A percentile compares a stretch with the other conserved stretches of the same genome.
phyloP scores from a whole-genome alignment of 768 basidiomycete genomes.

The Lactifluus pinguis region DNA sequence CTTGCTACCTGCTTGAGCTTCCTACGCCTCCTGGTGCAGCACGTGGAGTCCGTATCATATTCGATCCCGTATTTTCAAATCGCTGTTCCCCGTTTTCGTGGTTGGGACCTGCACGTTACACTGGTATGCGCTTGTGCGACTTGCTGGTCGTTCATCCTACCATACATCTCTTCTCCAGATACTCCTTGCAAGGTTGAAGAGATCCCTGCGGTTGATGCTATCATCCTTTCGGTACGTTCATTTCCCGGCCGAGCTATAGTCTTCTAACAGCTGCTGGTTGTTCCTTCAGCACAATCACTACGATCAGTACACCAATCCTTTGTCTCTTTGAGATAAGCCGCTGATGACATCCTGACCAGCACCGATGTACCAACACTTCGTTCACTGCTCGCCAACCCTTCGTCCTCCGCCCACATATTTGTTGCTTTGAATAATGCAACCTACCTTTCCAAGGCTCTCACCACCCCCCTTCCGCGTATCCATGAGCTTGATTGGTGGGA shows the following conservation, averaged over 20 bases:
- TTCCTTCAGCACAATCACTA: slow-evolving; percentile 30
- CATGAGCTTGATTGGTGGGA: slow-evolving; percentile 49
- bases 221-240: slow-evolving; percentile 37
- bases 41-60: slow-evolving; percentile 31
- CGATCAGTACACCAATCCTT: slow-evolving; percentile 25
- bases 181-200: slow-evolving; percentile 33
- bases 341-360: slow-evolving; percentile 12
- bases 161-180: slow-evolving; percentile 15
- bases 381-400: slow-evolving; percentile 21
- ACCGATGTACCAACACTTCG: slow-evolving; percentile 30
- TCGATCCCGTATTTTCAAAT: slow-evolving; percentile 31
- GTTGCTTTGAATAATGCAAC: slow-evolving; percentile 36
- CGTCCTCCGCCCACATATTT: slow-evolving; percentile 33
- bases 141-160: neutral
- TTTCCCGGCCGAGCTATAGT: neutral
- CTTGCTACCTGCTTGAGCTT: slow-evolving; percentile 33
- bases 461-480: slow-evolving; percentile 27
- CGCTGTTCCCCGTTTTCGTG: slow-evolving; percentile 29
- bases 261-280: neutral
- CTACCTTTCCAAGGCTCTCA: slow-evolving; percentile 26
- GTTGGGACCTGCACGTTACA: slow-evolving; percentile 28
- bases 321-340: neutral
- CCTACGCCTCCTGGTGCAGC: slow-evolving; percentile 27
- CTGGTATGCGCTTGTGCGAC: slow-evolving; percentile 20
- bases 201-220: slow-evolving; percentile 39